These are phyloP conservation scores for Chrysanthemum lavandulifolium DNA, from an alignment of 129 eudicot genomes.

Conservation along the genomic window DNA sequence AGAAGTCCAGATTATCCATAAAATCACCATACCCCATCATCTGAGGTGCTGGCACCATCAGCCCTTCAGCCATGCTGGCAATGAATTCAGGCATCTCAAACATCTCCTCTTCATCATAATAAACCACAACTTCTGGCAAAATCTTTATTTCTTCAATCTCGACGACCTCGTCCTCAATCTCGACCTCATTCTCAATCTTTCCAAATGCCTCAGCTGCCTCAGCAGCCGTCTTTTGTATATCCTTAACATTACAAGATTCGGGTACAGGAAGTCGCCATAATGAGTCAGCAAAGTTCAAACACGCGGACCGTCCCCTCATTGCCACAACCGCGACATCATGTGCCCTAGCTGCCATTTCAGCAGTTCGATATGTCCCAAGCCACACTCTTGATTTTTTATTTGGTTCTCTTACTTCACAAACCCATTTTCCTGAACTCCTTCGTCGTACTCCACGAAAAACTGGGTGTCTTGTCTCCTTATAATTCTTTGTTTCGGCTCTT, in stretches of 20 bases:
- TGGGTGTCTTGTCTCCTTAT: conserved; percentile 75
- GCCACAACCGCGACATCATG: conserved; percentile 83
- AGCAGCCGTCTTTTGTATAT: conserved; percentile 68
- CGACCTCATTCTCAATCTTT: conserved; percentile 6
- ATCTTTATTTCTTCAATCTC: conserved; percentile 13
- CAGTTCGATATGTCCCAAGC: conserved; percentile 64
- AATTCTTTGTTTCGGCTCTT: conserved; percentile 67
- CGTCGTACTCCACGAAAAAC: conserved; percentile 67
- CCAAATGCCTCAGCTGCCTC: conserved; percentile 72
- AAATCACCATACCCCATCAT: conserved; percentile 13
- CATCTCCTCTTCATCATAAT: conserved; percentile 54
- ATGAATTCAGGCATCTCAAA: conserved; percentile 58
- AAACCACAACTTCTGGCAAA: conserved; percentile 23
- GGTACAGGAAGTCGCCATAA: conserved; percentile 66
- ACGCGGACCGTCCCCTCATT: conserved; percentile 57
- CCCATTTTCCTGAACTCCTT: conserved; percentile 73
- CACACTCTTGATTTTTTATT: conserved; percentile 63
- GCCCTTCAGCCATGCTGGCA: conserved; percentile 60
- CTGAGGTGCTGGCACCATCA: conserved; percentile 66
- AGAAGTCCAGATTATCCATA: conserved; percentile 37
- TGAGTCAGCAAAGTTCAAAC: conserved; percentile 76
- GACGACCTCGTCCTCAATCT: background rate
- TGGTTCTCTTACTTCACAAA: conserved; percentile 74
- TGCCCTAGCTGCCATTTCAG: conserved; percentile 87
- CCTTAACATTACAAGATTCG: conserved; percentile 43